Base-by-base conservation (phyloP, 2,329 filamentous ascomycete species). In the Nothophoma quercina region DNA sequence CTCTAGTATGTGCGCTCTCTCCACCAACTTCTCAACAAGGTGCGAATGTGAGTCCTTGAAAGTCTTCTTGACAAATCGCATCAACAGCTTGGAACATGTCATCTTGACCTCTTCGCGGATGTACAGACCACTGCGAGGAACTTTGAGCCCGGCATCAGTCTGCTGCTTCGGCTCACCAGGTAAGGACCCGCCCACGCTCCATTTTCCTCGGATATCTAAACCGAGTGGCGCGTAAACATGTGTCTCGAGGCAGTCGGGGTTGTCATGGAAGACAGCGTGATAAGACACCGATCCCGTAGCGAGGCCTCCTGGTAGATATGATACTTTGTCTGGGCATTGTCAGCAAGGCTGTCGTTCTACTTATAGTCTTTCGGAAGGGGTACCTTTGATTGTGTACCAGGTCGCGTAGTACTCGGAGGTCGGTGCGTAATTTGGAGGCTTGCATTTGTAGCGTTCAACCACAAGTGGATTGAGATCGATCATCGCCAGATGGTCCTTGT, bases 381-480 rank as follows among this genome's bases (percentile, higher is more conserved):
- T 66, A 73, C 74, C 74, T 66, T 74, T 76, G 42, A 77, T 74
- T 0, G 71, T 72, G 76, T 93, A 96, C 92, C 92, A 96, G 15
- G 78, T 78, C 61, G 86, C 89, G 57, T 84, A 78, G 55, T 81
- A 84, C 77, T 96, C 91, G 62, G 95, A 90, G 13, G 85, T 77
- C 0, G 84, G 79, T 10, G 88, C 87, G 67, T 87, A 83, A 19
- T 81, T 67, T 0, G 91, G 90, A 2, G 90, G 81, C 38, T 83
- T 81, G 73, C 90, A 90, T 25, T 80, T 81, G 61, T 87, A 83
- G 51, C 90, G 84, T 55, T 89, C 86, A 57, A 88, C 85, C 48
- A 96, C 88, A 39, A 96, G 81, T 1, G 91, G 91, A 73, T 96
- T 96, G 51, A 96, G 79, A 69, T 93, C 88, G 67, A 96, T 96